Conservation (phyloP, 306 rosid genomes). For the Inga laurina region DNA sequence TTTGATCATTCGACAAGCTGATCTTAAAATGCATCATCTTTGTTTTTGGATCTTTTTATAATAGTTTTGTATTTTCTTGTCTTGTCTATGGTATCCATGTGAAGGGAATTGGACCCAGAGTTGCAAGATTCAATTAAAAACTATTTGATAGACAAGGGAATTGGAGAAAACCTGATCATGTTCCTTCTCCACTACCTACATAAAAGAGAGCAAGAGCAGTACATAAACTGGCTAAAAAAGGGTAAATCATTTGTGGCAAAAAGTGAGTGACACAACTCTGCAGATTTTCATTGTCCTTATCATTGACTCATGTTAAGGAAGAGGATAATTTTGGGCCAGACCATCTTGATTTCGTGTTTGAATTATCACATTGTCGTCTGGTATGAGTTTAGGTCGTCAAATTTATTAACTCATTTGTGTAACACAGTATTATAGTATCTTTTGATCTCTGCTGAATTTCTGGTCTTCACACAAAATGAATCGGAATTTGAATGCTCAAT, state of each 20-base stretch:
- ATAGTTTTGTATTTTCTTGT: constrained; percentile 18
- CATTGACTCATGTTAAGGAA: not conserved
- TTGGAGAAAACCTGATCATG: constrained; percentile 58
- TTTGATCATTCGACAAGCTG: constrained; percentile 13
- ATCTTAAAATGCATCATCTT: constrained; percentile 13
- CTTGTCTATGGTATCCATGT: constrained; percentile 5
- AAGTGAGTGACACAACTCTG: constrained; percentile 30
- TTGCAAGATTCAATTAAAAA: constrained; percentile 56
- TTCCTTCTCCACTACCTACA: constrained; percentile 70
- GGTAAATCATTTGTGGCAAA: constrained; percentile 48
- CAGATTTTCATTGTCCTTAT: not conserved
- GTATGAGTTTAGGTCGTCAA: not conserved
- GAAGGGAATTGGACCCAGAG: constrained; percentile 54
- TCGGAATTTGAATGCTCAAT: not conserved
- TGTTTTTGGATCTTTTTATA: not conserved
- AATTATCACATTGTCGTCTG: not conserved
- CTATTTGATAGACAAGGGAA: constrained; percentile 64
- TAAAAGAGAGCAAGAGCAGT: constrained; percentile 69
- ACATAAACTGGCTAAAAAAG: constrained; percentile 70
- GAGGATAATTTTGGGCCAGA: not conserved
- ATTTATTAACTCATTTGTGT: constrained; percentile 6
- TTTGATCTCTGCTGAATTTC: not conserved
- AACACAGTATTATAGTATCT: constrained; percentile 1
- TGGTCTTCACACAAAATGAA: not conserved
- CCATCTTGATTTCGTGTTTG: not conserved